Percentiles rank a stretch among this genome's conserved stretches.
These are phyloP conservation scores for Phyllostachys edulis DNA, from an alignment of 176 grass and related monocot species.

Conservation along the genomic window DNA sequence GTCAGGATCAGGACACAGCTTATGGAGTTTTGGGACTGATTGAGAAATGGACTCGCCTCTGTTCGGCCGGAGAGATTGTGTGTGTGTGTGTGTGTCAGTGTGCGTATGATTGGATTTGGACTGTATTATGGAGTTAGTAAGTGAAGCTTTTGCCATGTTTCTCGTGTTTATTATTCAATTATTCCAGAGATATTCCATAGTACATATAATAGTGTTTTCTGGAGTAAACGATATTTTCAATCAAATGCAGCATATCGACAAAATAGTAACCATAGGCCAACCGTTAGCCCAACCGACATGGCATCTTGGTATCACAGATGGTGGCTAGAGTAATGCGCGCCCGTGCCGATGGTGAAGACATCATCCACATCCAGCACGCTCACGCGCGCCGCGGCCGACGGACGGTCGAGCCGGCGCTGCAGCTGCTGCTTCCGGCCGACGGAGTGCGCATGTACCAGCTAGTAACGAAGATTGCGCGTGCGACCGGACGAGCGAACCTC, in stretches of 20 bases:
- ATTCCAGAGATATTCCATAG: neutral
- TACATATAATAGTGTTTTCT: no score
- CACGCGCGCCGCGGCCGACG: neutral
- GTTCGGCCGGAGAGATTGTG: neutral
- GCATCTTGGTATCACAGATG: neutral
- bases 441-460: neutral
- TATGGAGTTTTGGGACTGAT: neutral
- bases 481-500: no score
- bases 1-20: neutral
- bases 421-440: neutral
- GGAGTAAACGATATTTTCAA: neutral
- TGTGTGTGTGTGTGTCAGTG: neutral
- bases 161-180: neutral
- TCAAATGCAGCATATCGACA: neutral
- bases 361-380: neutral
- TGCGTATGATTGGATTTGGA: neutral
- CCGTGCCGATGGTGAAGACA: neutral
- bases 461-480: rapidly evolving
- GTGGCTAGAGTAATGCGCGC: neutral
- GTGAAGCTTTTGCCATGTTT: neutral
- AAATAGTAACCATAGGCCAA: no score
- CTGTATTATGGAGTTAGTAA: neutral
- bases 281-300: neutral
- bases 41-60: neutral
- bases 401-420: neutral